Evolutionary conservation across 306 rosid species (phyloP), one percentile per base, ranked within the genome.

Genomic region (Pterocarpus santalinus): DNA sequence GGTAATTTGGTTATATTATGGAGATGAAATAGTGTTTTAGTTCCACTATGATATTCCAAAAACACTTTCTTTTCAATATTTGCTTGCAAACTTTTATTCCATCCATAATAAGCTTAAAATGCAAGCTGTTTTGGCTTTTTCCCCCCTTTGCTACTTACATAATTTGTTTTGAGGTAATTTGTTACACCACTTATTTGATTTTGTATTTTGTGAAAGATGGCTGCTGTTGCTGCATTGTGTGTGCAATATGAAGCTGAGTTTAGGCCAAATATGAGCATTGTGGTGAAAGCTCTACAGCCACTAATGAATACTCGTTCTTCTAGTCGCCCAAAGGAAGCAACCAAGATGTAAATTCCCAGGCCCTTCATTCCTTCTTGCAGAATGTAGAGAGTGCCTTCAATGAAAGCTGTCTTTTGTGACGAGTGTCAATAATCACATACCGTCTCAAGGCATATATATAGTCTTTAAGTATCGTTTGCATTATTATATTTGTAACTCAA

Each of bases 201-300:
- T 16, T 41, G 4, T 81, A 57, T 77, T 34, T 43, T 66, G 73
- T 41, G 47, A 81, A 74, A 92, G 95, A 17, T 92, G 83, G 97
- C 97, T 87, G 94, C 94, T 57, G 94, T 92, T 82, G 91, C 94
- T 83, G 97, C 97, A 73, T 39, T 92, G 80, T 92, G 97, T 52
- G 88, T 92, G 73, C 97, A 92, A 82, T 90, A 90, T 87, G 97
- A 92, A 90, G 92, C 94, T 7, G 91, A 87, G 76, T 87, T 90
- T 63, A 87, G 97, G 66, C 97, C 97, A 57, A 91, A 89, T 65
- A 91, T 91, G 93, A 88, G 92, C 86, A 89, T 91, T 43, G 92
- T 91, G 14, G 94, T 91, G 65, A 90, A 90, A 85, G 97, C 97
- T 82, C 63, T 92, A 79, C 91, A 92, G 69, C 94, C 92, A 38